A percentile compares a stretch with the other conserved stretches of the same genome.
Evolutionary conservation across 257 asterid species (phyloP).

Genomic region (Solanum habrochaites): DNA sequence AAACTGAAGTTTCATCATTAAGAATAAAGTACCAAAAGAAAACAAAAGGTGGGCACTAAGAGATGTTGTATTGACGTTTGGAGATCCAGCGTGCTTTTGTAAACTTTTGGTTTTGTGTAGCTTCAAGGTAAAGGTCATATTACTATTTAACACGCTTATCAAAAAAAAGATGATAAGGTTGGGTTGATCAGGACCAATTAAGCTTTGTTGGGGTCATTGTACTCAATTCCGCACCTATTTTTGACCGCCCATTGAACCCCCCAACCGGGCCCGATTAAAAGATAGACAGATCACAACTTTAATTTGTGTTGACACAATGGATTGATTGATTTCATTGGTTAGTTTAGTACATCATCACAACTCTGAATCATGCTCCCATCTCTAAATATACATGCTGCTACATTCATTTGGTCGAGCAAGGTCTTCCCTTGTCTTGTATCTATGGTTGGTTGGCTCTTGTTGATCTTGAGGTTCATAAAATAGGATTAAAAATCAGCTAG

Average conservation of each 20-base stretch:
- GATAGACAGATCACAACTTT: background rate
- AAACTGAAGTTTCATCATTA: background rate
- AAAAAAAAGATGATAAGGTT: no score
- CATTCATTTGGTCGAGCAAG: background rate
- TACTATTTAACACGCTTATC: no score
- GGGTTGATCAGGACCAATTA: background rate
- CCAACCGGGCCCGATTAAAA: no score
- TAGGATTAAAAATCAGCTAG: background rate
- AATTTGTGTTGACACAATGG: background rate
- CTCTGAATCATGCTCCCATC: background rate
- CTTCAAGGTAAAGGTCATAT: no score
- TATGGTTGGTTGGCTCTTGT: background rate
- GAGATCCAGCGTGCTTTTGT: background rate
- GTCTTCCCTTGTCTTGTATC: background rate
- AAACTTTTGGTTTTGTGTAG: background rate
- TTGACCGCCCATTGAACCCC: background rate
- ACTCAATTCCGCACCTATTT: background rate
- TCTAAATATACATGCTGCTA: background rate
- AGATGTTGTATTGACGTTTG: background rate
- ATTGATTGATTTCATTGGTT: background rate
- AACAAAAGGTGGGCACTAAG: background rate
- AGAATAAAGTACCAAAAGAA: background rate
- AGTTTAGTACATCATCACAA: background rate
- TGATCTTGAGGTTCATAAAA: background rate
- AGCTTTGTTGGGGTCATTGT: background rate